Evolutionary conservation across 768 basidiomycete species (phyloP).

Genomic region (Collybiopsis confluens): DNA sequence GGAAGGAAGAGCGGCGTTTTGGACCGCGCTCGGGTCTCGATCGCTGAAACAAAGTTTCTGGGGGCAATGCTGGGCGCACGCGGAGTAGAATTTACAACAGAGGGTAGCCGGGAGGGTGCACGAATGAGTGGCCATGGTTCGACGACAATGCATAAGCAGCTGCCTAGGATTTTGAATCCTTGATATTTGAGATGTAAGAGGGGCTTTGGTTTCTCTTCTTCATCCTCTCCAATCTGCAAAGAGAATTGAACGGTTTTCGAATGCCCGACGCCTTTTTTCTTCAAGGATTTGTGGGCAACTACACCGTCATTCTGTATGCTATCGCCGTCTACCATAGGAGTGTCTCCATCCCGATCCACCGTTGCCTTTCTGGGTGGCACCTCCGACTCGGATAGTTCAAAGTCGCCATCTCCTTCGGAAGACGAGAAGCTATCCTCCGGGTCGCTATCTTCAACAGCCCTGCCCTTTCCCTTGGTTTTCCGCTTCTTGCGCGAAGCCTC

Average conservation of each 20-base stretch:
- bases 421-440: slow-evolving; percentile 16
- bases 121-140: slow-evolving; percentile 70
- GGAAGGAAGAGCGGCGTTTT: slow-evolving; percentile 74
- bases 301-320: slow-evolving; percentile 4
- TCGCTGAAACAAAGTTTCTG: slow-evolving; percentile 21
- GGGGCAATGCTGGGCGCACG: slow-evolving; percentile 31
- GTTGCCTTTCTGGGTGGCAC: neutral
- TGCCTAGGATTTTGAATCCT: slow-evolving; percentile 66
- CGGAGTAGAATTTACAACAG: slow-evolving; percentile 15
- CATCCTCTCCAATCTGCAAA: slow-evolving; percentile 50
- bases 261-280: slow-evolving; percentile 15
- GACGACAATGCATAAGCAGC: slow-evolving; percentile 77
- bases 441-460: slow-evolving; percentile 18
- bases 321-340: slow-evolving; percentile 1
- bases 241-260: slow-evolving; percentile 29
- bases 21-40: slow-evolving; percentile 28
- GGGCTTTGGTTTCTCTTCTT: slow-evolving; percentile 72
- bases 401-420: slow-evolving; percentile 20
- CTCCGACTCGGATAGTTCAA: slow-evolving; percentile 10
- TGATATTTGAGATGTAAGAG: slow-evolving; percentile 60
- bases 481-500: slow-evolving; percentile 23
- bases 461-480: slow-evolving; percentile 34
- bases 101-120: slow-evolving; percentile 26
- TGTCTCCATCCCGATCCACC: slow-evolving; percentile 13
- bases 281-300: slow-evolving; percentile 15